Evolutionary conservation across 805 yeast species (phyloP).

Genomic region (Ogataea dorogensis): DNA sequence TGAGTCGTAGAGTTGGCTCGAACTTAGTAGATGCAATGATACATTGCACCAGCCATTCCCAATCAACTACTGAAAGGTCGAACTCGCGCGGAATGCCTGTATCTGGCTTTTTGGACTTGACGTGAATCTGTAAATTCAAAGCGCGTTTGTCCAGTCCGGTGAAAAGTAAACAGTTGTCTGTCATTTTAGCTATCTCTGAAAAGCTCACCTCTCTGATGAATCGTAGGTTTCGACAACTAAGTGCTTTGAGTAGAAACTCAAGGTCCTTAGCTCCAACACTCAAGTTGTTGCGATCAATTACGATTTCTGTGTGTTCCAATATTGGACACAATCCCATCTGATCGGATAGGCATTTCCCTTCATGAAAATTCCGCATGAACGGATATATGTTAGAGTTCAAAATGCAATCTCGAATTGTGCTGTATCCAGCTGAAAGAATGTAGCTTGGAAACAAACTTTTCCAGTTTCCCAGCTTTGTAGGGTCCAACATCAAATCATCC

Average conservation of each 20-base stretch:
- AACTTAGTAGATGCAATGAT: slow-evolving; percentile 36
- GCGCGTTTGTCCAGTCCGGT: slow-evolving; percentile 13
- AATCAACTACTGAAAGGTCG: slow-evolving; percentile 39
- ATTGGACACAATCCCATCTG: slow-evolving; percentile 45
- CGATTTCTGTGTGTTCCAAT: slow-evolving; percentile 34
- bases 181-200: slow-evolving; percentile 3
- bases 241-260: slow-evolving; percentile 9
- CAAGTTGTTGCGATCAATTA: slow-evolving; percentile 32
- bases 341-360: slow-evolving; percentile 31
- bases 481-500: slow-evolving; percentile 41
- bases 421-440: slow-evolving; percentile 71
- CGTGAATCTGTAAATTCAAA: slow-evolving; percentile 3
- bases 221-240: slow-evolving; percentile 13
- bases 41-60: slow-evolving; percentile 72
- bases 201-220: slow-evolving; percentile 7
- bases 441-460: slow-evolving; percentile 49
- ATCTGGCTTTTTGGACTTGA: slow-evolving; percentile 3
- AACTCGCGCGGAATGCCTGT: neutral
- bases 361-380: slow-evolving; percentile 40
- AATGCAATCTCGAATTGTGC: slow-evolving; percentile 36
- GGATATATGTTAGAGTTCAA: slow-evolving; percentile 47
- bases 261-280: slow-evolving; percentile 10
- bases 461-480: slow-evolving; percentile 19
- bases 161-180: slow-evolving; percentile 4
- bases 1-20: slow-evolving; percentile 22